Percentiles rank a stretch among this genome's conserved stretches.
Evolutionary conservation across 257 asterid species (phyloP).

Genomic region (Nyctanthes arbortristis): DNA sequence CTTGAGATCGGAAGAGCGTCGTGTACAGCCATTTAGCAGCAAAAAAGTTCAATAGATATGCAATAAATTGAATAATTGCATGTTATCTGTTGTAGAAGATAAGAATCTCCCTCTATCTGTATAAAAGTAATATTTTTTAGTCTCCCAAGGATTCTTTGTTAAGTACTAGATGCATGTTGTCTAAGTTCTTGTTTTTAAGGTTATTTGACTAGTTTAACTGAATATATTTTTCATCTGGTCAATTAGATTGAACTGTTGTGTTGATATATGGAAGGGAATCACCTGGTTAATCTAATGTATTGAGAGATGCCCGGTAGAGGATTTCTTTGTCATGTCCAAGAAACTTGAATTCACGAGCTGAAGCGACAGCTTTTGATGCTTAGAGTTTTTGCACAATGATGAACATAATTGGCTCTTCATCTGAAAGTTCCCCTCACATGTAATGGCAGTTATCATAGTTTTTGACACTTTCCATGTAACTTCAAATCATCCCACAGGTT

Average conservation of each 20-base stretch:
- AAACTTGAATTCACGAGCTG: neutral
- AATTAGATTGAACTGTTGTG: neutral
- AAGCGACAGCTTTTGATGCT: neutral
- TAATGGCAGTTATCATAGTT: neutral
- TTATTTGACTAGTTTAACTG: neutral
- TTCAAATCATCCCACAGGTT: slow-evolving; percentile 35
- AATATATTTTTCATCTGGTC: neutral
- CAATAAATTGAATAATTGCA: neutral
- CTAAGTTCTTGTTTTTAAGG: neutral
- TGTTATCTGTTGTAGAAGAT: neutral
- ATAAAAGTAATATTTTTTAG: neutral
- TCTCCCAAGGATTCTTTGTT: neutral
- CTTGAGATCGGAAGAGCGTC: neutral
- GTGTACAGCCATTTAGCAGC: neutral
- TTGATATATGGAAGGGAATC: neutral
- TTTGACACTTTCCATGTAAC: neutral
- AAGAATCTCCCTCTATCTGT: neutral
- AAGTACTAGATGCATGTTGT: neutral
- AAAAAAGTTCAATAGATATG: neutral
- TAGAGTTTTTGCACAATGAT: neutral
- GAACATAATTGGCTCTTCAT: neutral
- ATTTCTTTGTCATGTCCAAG: neutral
- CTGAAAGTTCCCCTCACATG: neutral
- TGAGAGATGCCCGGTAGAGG: neutral
- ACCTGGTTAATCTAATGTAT: neutral